Evolutionary conservation across 2,329 filamentous ascomycete species (phyloP).

Genomic region (Neurospora sp.): DNA sequence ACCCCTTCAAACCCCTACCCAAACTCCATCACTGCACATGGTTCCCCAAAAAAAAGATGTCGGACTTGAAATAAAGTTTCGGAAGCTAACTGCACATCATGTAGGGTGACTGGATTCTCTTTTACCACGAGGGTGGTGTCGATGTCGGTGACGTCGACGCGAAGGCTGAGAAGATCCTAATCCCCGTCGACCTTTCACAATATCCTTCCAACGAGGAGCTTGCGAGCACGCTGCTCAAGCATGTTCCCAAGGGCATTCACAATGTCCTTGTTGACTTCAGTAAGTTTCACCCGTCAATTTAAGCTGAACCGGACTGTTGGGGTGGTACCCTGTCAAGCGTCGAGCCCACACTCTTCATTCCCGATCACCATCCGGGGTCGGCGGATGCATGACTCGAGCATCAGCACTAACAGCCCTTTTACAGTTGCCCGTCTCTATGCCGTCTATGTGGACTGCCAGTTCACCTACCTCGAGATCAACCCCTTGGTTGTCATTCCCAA

Average conservation of each 20-base stretch:
- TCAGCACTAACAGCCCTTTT: constrained; percentile 1
- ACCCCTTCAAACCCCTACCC: neutral
- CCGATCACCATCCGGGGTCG: neutral
- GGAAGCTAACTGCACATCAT: constrained; percentile 4
- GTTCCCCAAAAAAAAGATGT: neutral
- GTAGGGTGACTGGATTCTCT: constrained; percentile 98
- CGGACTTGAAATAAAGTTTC: neutral
- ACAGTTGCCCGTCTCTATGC: constrained; percentile 81
- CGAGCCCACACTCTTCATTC: neutral
- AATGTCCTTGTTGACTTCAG: constrained; percentile 98
- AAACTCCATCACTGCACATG: constrained; percentile 2
- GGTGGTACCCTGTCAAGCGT: neutral
- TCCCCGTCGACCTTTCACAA: constrained; percentile 87
- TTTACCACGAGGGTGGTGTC: constrained; percentile 98
- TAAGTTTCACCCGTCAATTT: constrained; percentile 6
- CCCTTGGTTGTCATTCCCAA: constrained; percentile 97
- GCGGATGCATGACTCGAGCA: neutral
- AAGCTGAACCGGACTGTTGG: neutral
- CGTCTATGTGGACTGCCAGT: constrained; percentile 99
- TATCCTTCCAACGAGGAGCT: constrained; percentile 97
- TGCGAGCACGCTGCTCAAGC: constrained; percentile 72
- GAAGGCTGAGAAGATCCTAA: constrained; percentile 97
- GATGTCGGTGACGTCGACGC: constrained; percentile 98
- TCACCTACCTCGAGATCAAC: constrained; percentile 99
- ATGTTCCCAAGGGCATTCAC: constrained; percentile 91